Base-by-base conservation (phyloP, 441 rosid genomes). In the Arabidopsis lyrata region DNA sequence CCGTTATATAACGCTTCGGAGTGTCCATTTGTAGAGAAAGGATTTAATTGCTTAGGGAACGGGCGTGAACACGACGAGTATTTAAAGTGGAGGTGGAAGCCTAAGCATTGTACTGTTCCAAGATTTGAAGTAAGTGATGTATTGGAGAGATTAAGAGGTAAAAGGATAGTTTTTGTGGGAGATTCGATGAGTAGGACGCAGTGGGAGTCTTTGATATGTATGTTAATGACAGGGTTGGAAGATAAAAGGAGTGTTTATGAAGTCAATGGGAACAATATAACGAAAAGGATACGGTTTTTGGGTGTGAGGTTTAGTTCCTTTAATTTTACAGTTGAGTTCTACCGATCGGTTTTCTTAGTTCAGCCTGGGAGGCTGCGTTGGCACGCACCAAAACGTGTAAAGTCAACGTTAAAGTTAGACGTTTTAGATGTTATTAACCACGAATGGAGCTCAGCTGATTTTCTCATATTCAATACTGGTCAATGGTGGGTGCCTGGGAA, bases 401-500 rank as follows among this genome's bases (percentile, higher is more conserved):
- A 79, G 44, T 85, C 95, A 8, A 74, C 81, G 0, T 84, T 91
- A 27, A 85, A 71, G 70, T 75, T 89, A 81, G 95, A 91, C 44
- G 80, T 82, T 78, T 58, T 89, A 77, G 91, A 91, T 80, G 86
- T 82, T 34, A 87, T 85, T 62, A 84, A 87, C 82, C 68, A 80
- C 5, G 78, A 78, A 63, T 91, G 97, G 97, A 72, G 81, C 59
- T 72, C 85, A 12, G 86, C 95, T 2, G 93, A 91, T 74, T 76
- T 82, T 75, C 91, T 91, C 41, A 76, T 91, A 50, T 91, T 91
- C 86, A 91, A 91, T 68, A 84, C 91, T 1, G 97, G 95, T 61
- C 97, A 91, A 31, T 91, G 97, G 97, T 91, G 97, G 97, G 92
- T 84, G 63, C 93, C 96, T 16, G 88, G 88, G 83, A 90, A 90